Conservation (phyloP, 768 basidiomycete genomes). For the Pleurotus cornucopiae region DNA sequence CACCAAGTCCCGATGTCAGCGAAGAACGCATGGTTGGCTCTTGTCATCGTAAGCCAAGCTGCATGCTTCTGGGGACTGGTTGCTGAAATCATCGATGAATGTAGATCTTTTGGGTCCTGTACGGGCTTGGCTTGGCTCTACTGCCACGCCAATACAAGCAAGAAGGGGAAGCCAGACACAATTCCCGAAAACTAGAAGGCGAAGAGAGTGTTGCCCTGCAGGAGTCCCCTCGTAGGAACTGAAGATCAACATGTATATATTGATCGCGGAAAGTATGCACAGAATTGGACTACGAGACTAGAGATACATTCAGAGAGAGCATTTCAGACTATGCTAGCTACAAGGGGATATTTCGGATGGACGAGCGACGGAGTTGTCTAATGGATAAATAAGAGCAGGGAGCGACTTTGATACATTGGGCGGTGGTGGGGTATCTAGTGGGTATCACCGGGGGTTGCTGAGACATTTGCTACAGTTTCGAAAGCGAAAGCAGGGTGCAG, state of each 20-base stretch:
- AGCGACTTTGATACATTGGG: slow-evolving; percentile 4
- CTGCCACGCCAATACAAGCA: slow-evolving; percentile 43
- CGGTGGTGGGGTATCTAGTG: background rate
- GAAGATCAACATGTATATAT: background rate
- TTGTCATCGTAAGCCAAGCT: slow-evolving; percentile 30
- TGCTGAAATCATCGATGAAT: background rate
- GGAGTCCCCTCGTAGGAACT: background rate
- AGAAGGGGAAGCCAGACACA: slow-evolving; percentile 22
- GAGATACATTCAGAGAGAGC: background rate
- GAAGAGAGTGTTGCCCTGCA: background rate
- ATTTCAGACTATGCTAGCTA: background rate
- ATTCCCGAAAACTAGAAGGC: background rate
- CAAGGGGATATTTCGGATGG: background rate
- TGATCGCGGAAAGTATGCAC: too few species aligned
- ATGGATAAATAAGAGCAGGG: background rate
- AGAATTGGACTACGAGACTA: background rate
- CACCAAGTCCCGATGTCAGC: slow-evolving; percentile 34
- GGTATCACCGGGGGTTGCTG: background rate
- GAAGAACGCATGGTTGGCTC: slow-evolving; percentile 43
- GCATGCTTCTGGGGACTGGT: background rate
- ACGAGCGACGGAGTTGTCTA: background rate
- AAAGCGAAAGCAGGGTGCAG: background rate
- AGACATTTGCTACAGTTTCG: background rate
- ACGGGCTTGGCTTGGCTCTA: slow-evolving; percentile 34
- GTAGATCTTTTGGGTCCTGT: slow-evolving; percentile 46